A percentile compares a stretch with the other conserved stretches of the same genome.
Evolutionary conservation across 179 eudicot genomes (phyloP).

Genomic region (Patellifolia procumbens): DNA sequence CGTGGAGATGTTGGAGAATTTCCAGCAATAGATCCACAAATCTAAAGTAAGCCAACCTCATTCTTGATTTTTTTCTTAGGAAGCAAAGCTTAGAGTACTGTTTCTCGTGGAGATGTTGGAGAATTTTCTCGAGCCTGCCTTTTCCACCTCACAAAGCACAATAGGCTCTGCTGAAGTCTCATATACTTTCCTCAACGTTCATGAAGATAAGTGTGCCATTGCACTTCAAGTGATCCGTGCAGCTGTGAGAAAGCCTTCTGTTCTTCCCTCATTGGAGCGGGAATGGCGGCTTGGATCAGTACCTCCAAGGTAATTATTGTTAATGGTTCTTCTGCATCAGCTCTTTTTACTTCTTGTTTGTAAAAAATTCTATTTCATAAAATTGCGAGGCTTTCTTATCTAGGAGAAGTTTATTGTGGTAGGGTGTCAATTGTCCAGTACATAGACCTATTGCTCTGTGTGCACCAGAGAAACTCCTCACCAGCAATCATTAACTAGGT

Average conservation of each 20-base stretch:
- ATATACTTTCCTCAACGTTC: constrained; percentile 44
- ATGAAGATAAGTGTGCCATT: constrained; percentile 49
- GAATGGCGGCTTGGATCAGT: constrained; percentile 81
- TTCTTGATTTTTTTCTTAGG: constrained; percentile 44
- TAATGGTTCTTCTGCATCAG: constrained; percentile 8
- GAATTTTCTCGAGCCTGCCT: constrained; percentile 66
- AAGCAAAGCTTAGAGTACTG: constrained; percentile 65
- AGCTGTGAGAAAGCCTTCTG: constrained; percentile 68
- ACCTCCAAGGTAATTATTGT: constrained; percentile 68
- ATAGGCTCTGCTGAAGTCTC: constrained; percentile 57
- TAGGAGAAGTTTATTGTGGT: background rate
- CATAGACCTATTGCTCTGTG: background rate
- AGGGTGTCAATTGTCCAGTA: background rate
- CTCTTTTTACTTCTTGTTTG: background rate
- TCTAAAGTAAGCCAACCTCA: constrained; percentile 22
- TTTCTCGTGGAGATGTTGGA: constrained; percentile 85
- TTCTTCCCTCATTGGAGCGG: constrained; percentile 72
- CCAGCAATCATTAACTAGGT: background rate
- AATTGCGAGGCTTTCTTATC: background rate
- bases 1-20: constrained; percentile 45
- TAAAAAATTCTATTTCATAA: background rate
- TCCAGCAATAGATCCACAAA: background rate
- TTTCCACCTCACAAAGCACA: constrained; percentile 50
- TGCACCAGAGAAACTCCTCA: background rate
- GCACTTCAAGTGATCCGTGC: constrained; percentile 71